Conservation (phyloP, 1,284 basidiomycete genomes). For the Rhodotorula sp. region DNA sequence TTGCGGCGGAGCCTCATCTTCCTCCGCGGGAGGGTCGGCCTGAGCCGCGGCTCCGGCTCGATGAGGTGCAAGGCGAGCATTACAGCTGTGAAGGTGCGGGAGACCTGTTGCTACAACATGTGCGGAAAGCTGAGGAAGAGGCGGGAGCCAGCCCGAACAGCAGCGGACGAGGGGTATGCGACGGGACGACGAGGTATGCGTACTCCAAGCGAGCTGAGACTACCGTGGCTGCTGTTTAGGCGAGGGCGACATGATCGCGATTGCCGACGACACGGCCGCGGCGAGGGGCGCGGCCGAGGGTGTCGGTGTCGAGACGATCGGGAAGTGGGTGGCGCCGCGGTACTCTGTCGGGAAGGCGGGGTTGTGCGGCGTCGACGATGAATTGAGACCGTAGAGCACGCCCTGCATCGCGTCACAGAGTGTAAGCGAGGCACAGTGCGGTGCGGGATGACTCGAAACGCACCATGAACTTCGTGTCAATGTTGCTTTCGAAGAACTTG, state of each 20-base stretch:
- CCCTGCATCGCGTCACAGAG: slow-evolving; percentile 6
- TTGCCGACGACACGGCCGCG: slow-evolving; percentile 15
- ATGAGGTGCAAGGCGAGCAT: too few species aligned
- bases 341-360: slow-evolving; percentile 34
- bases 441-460: neutral
- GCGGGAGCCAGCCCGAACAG: neutral
- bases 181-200: neutral
- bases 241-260: slow-evolving; percentile 26
- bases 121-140: too few species aligned
- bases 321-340: slow-evolving; percentile 41
- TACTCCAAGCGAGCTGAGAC: neutral
- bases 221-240: slow-evolving; percentile 24
- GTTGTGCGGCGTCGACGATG: slow-evolving; percentile 14
- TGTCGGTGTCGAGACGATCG: slow-evolving; percentile 17
- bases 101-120: too few species aligned
- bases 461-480: slow-evolving; percentile 58
- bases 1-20: too few species aligned
- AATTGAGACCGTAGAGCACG: slow-evolving; percentile 42
- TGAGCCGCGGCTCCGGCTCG: too few species aligned
- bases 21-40: too few species aligned
- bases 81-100: too few species aligned
- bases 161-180: neutral
- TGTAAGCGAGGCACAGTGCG: neutral
- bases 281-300: slow-evolving; percentile 10
- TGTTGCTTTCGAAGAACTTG: slow-evolving; percentile 80